A percentile compares a stretch with the other conserved stretches of the same genome.
phyloP scores from a whole-genome alignment of 305 asterid genomes.

The Coffea humblotiana region DNA sequence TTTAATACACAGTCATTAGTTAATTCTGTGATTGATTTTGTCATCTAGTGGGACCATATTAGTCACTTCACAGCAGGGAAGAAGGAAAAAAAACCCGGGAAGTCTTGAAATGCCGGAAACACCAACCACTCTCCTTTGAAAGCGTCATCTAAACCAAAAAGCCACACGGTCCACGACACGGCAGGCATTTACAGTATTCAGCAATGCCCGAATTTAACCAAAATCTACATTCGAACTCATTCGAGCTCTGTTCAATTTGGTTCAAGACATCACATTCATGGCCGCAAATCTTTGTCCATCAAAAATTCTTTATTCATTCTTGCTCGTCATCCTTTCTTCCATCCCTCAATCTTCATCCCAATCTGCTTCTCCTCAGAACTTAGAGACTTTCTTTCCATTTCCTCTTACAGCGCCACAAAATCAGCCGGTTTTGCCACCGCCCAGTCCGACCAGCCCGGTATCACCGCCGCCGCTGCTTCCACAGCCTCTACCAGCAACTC shows the following conservation, averaged over 20 bases:
- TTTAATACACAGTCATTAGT: neutral
- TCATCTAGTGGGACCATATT: conserved; percentile 16
- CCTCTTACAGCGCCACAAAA: conserved; percentile 32
- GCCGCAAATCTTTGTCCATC: conserved; percentile 31
- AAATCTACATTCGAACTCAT: conserved; percentile 17
- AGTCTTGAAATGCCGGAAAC: conserved; percentile 36
- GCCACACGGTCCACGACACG: neutral
- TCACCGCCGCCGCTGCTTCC: conserved; percentile 26
- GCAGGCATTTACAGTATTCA: conserved; percentile 15
- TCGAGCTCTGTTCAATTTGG: conserved; percentile 20
- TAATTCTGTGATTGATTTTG: neutral
- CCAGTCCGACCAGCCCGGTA: neutral
- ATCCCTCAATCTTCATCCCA: conserved; percentile 43
- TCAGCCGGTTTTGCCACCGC: conserved; percentile 23
- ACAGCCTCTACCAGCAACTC: conserved; percentile 7
- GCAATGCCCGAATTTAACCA: conserved; percentile 47
- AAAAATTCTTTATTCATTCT: conserved; percentile 24
- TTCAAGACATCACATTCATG: conserved; percentile 38
- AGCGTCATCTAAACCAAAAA: conserved; percentile 45
- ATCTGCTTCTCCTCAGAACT: conserved; percentile 50
- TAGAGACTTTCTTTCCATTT: conserved; percentile 59
- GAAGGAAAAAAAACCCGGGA: neutral
- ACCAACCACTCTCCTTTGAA: conserved; percentile 65
- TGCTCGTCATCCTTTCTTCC: conserved; percentile 24
- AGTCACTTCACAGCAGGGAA: conserved; percentile 21